Conservation (phyloP, 164 flowering plant genomes). For the Euptelea pleiosperma region DNA sequence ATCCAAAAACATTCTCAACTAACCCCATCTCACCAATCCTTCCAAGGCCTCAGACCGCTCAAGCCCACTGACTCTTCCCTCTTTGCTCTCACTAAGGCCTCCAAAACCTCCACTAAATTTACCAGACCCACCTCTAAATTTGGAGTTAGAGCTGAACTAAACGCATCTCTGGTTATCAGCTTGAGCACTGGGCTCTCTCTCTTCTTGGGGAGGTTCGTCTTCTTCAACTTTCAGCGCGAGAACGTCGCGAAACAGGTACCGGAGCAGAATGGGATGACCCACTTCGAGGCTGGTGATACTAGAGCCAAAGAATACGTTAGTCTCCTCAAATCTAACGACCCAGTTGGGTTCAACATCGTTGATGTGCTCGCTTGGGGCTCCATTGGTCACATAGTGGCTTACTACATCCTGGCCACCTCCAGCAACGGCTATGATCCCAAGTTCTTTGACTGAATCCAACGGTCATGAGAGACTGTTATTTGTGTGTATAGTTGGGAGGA, state of each 20-base stretch:
- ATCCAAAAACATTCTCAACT: conserved; percentile 21
- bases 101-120: conserved; percentile 8
- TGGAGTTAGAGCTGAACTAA: conserved; percentile 59
- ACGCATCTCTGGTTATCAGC: conserved; percentile 74
- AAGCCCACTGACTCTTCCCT: conserved; percentile 29
- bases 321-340: conserved; percentile 89
- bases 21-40: conserved; percentile 30
- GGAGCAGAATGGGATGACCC: conserved; percentile 85
- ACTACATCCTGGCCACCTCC: conserved; percentile 91
- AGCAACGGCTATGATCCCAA: conserved; percentile 95
- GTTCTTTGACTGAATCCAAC: conserved; percentile 51
- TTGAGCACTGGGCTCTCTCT: conserved; percentile 92
- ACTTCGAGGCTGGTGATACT: conserved; percentile 89
- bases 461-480: no score
- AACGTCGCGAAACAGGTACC: conserved; percentile 96
- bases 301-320: conserved; percentile 95
- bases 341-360: conserved; percentile 94
- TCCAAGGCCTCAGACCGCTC: conserved; percentile 68
- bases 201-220: conserved; percentile 91
- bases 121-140: not conserved
- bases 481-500: not conserved
- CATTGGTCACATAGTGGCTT: conserved; percentile 94
- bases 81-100: conserved; percentile 5
- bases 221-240: conserved; percentile 98
- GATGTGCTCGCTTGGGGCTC: conserved; percentile 99